Evolutionary conservation across 345 rosid species (phyloP), one percentile per base, ranked within the genome.

Genomic region (Rhodamnia argentea): DNA sequence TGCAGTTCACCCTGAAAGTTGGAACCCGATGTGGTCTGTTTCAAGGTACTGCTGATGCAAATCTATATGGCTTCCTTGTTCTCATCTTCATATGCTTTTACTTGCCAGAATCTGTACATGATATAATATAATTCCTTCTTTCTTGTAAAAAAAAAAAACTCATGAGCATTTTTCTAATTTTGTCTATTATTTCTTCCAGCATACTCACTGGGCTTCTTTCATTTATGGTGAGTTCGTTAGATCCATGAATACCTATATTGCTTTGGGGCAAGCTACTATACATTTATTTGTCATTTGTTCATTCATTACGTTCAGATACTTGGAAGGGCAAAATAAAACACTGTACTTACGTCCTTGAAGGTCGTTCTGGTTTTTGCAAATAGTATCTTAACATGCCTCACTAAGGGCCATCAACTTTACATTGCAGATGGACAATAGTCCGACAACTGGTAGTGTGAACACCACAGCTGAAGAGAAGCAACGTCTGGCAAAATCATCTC

Each of bases 11-110:
- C 99, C 99, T n/a, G 99, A 97, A 92, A 96, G 95, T 92, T 97
- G 99, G 99, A 97, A 96, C 85, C 99, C 99, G 7, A 97, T 97
- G 99, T 97, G 99, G 99, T 97, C 99, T 85, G 98, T 94, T 53
- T 95, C 99, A 82, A 97, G 99, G 99, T 97, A 93, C 32, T 84
- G 57, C 32, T 74, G 57, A 85, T 86, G 52, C 86, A 20, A 70
- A 55, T 86, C 52, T 82, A 32, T 86, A 59, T 42, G 20, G 52
- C 82, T 70, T 81, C 50, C 40, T 85, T 44, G 27, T 76, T 78
- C 54, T 76, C 57, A 51, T 52, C 76, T 29, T 87, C 24, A 7
- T 47, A n/a, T 16, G 2, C 47, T 24, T 70, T 70, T 32, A 42
- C 32, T 64, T 16, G 15, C 81, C 47, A 52, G 84, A 44, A 37